A percentile compares a stretch with the other conserved stretches of the same genome.
Evolutionary conservation across 2,329 filamentous ascomycete species (phyloP).

Genomic region (Phaeophleospora eucalypticola): DNA sequence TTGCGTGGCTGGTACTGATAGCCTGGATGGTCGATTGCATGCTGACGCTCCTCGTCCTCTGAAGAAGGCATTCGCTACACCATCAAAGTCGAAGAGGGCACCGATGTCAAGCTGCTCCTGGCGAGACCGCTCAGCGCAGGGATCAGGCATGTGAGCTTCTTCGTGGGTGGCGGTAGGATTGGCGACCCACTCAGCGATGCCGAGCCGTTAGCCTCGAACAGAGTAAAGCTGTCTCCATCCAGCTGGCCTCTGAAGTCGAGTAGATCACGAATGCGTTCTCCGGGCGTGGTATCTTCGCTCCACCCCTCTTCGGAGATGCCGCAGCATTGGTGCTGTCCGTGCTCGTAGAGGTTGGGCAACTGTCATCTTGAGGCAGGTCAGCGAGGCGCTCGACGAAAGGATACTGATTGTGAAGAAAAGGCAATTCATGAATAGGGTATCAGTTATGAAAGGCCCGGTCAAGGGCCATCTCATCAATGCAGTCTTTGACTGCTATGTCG

Average conservation of each 20-base stretch:
- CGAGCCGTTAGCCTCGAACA: background rate
- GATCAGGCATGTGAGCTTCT: slow-evolving; percentile 1
- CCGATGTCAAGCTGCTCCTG: slow-evolving; percentile 1
- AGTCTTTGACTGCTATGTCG: slow-evolving; percentile 37
- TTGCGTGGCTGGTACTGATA: slow-evolving; percentile 32
- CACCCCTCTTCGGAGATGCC: slow-evolving; percentile 11
- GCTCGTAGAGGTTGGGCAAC: slow-evolving; percentile 11
- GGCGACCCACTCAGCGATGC: background rate
- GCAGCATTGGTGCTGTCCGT: slow-evolving; percentile 10
- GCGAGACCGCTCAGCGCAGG: slow-evolving; percentile 6
- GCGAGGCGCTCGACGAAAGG: background rate
- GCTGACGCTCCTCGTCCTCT: slow-evolving; percentile 2
- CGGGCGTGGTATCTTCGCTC: slow-evolving; percentile 9
- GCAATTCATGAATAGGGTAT: slow-evolving; percentile 6
- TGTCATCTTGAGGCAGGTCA: background rate
- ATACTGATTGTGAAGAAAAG: background rate
- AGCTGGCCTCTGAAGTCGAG: background rate
- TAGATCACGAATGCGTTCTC: slow-evolving; percentile 10
- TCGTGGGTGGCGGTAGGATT: background rate
- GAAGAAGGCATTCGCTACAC: background rate
- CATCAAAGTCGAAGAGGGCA: background rate
- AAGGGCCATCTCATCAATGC: slow-evolving; percentile 39
- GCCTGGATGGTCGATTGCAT: slow-evolving; percentile 14
- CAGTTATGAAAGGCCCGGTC: slow-evolving; percentile 33
- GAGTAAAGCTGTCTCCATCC: background rate